A percentile compares a stretch with the other conserved stretches of the same genome.
phyloP scores from a whole-genome alignment of 495 filamentous ascomycete species.

The Aspergillus cavernicola region DNA sequence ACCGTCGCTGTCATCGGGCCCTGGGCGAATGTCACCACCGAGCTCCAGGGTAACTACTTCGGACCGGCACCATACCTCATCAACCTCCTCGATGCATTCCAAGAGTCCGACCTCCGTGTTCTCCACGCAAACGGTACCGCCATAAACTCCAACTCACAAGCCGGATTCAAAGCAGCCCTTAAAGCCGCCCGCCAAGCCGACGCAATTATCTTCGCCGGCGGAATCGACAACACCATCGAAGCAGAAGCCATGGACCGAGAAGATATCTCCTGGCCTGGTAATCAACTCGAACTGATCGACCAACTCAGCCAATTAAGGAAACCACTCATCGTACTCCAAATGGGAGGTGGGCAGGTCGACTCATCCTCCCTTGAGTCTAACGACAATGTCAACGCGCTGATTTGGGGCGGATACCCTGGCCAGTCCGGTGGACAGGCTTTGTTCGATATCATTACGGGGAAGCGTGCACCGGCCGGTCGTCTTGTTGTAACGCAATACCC shows the following conservation, averaged over 20 bases:
- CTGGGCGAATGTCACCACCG: constrained; percentile 55
- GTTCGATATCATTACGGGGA: constrained; percentile 52
- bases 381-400: constrained; percentile 47
- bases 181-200: constrained; percentile 49
- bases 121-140: constrained; percentile 45
- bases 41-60: constrained; percentile 61
- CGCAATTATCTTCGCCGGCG: constrained; percentile 53
- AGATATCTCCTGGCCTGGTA: constrained; percentile 55
- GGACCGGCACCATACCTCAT: constrained; percentile 54
- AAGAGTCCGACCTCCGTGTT: constrained; percentile 38
- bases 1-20: constrained; percentile 56
- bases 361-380: constrained; percentile 48
- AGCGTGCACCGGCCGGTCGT: constrained; percentile 53
- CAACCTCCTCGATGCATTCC: constrained; percentile 48
- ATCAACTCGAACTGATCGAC: constrained; percentile 52
- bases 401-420: constrained; percentile 61
- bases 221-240: constrained; percentile 56
- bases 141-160: constrained; percentile 38
- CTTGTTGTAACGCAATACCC: constrained; percentile 58
- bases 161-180: constrained; percentile 39
- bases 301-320: constrained; percentile 48
- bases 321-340: constrained; percentile 54
- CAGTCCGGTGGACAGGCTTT: constrained; percentile 55
- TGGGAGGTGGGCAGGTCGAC: constrained; percentile 59
- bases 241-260: constrained; percentile 51